Conservation (phyloP, 2,329 filamentous ascomycete species). For the Neonectria neomacrospora region DNA sequence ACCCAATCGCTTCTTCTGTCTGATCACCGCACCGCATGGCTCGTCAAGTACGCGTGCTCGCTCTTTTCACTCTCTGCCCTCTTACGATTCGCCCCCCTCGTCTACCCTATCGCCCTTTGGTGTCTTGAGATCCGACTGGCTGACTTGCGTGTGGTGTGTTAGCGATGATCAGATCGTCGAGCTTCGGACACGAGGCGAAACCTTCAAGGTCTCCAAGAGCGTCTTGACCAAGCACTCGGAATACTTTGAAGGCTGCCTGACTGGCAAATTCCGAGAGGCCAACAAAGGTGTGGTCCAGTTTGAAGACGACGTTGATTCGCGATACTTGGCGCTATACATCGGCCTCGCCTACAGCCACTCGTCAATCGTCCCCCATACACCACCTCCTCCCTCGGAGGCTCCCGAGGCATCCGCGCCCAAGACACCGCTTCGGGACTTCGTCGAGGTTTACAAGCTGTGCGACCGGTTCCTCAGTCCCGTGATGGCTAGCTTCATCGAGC, state of each 20-base stretch:
- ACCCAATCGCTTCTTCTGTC: slow-evolving; percentile 43
- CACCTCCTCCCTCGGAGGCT: slow-evolving; percentile 37
- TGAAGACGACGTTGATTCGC: slow-evolving; percentile 47
- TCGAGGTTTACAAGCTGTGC: slow-evolving; percentile 53
- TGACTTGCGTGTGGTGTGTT: slow-evolving; percentile 25
- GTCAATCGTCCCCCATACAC: slow-evolving; percentile 46
- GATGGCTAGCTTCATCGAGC: slow-evolving; percentile 46
- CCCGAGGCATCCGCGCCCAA: slow-evolving; percentile 43
- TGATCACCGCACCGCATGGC: slow-evolving; percentile 50
- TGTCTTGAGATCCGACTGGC: neutral
- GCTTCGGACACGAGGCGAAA: slow-evolving; percentile 45
- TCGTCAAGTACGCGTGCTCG: slow-evolving; percentile 46
- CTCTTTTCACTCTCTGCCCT: neutral
- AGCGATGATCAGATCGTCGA: slow-evolving; percentile 47
- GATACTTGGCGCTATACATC: slow-evolving; percentile 49
- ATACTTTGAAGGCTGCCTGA: slow-evolving; percentile 48
- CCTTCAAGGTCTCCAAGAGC: slow-evolving; percentile 45
- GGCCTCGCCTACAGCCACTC: slow-evolving; percentile 50
- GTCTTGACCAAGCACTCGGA: slow-evolving; percentile 48
- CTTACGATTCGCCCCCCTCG: slow-evolving; percentile 17
- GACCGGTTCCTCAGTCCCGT: slow-evolving; percentile 48
- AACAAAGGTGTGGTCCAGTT: slow-evolving; percentile 45
- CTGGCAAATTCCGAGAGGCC: slow-evolving; percentile 44
- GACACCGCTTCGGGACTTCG: slow-evolving; percentile 47
- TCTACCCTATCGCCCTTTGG: neutral